Percentiles rank a stretch among this genome's conserved stretches.
Conservation (phyloP, 257 asterid species). For the Solanum paucissectum region DNA sequence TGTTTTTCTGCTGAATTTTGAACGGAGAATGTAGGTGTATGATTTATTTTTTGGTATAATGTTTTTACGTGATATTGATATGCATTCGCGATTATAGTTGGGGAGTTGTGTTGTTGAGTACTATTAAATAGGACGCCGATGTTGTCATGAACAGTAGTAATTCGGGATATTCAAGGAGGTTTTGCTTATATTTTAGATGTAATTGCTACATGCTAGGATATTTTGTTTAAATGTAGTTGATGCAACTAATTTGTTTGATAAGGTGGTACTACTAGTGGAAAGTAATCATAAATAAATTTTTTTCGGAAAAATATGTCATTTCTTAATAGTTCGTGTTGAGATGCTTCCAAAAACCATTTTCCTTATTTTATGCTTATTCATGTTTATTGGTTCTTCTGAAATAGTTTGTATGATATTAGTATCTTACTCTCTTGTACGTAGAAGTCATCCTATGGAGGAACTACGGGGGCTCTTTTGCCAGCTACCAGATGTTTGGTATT, state of each 20-base stretch:
- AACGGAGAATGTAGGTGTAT: not conserved
- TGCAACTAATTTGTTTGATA: not conserved
- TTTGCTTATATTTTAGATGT: not conserved
- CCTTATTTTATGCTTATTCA: not conserved
- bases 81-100: not conserved
- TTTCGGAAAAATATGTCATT: not conserved
- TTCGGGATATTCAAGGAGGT: not conserved
- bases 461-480: not conserved
- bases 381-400: not conserved
- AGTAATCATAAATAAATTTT: not conserved
- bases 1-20: not conserved
- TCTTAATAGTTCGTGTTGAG: not conserved
- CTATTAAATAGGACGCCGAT: not conserved
- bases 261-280: not conserved
- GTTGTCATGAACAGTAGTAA: not conserved
- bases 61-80: not conserved
- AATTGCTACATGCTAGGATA: not conserved
- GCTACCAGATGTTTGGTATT: conserved; percentile 11
- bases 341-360: not conserved
- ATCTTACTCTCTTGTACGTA: not conserved
- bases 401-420: not conserved
- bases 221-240: not conserved
- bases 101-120: not conserved
- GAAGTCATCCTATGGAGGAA: not conserved
- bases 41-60: not conserved